Base-by-base conservation (phyloP, 257 asterid genomes). In the Fraxinus cuspidata region DNA sequence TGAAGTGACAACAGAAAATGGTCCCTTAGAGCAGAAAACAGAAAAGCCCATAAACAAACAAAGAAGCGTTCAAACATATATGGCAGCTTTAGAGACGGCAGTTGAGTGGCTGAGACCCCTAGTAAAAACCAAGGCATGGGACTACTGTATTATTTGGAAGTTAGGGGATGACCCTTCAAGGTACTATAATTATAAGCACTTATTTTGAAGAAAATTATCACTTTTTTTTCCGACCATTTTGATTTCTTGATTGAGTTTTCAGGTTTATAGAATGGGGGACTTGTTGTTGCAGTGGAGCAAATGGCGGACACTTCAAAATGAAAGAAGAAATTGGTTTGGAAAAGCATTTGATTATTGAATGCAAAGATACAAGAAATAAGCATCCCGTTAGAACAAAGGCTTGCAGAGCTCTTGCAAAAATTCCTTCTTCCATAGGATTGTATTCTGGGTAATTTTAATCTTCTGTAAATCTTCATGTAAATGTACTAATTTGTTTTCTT, bases 141-240 rank as follows among this genome's bases (percentile, higher is more conserved):
- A 92, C 49, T 93, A 85, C 69, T 90, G 89, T 81, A 87, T 93
- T 81, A 83, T 93, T 73, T 93, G 98, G 98, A 85, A 84, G 78
- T 76, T 91, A 60, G 98, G 97, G 2, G 90, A 90, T 86, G 97
- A 93, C 78, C 96, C 98, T 66, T 88, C 95, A 64, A 93, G 92
- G 97, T 91, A 53, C 18, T 27, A 67, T 53, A 63, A 67, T 64
- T 66, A 71, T 76, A 4, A 16, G 34, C 49, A 72, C 70, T 60
- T 16, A 16, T 44, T 63, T 63, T 63, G 8, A 27, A 63, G 19
- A 63, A 63, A 25, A 63, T 27, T 19, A 60, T 11, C 69, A 63
- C 25, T 40, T 38, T 53, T 38, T 29, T 23, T 19, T 67, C 9
- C 9, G 19, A 32, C 4, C 29, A 49, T 13, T 47, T 29, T 53